A percentile compares a stretch with the other conserved stretches of the same genome.
Evolutionary conservation across 78 protist genomes (phyloP).

Genomic region (Mastigamoeba balamuthi): DNA sequence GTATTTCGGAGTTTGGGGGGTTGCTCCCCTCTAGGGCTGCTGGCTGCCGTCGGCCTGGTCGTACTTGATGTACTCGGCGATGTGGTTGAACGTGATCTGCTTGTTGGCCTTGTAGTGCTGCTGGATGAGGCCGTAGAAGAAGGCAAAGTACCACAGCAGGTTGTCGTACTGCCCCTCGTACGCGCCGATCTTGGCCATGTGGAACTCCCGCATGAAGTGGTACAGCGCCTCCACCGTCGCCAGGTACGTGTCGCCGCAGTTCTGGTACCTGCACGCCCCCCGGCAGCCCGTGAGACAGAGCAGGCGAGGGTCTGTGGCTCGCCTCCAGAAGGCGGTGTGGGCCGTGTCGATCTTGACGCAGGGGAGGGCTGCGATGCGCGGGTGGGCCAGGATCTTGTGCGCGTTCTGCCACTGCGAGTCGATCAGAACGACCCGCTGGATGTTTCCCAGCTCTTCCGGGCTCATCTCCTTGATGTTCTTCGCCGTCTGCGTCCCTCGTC

Average conservation of each 20-base stretch:
- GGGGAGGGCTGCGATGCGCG: background rate
- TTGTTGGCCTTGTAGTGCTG: slow-evolving; percentile 8
- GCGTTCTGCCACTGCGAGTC: slow-evolving; percentile 52
- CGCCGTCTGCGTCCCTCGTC: background rate
- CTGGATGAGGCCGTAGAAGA: slow-evolving; percentile 46
- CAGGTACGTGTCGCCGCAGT: slow-evolving; percentile 13
- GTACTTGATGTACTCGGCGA: no score
- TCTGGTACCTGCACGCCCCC: no score
- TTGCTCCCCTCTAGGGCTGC: no score
- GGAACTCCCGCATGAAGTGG: slow-evolving; percentile 39
- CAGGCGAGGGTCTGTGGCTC: no score
- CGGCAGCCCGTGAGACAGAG: no score
- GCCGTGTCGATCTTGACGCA: slow-evolving; percentile 31
- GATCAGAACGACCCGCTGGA: slow-evolving; percentile 26
- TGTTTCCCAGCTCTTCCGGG: slow-evolving; percentile 4
- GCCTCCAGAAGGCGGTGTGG: slow-evolving; percentile 48
- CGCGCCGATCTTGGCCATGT: background rate
- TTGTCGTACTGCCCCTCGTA: slow-evolving; percentile 48
- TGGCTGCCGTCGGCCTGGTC: no score
- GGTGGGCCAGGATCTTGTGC: slow-evolving; percentile 9
- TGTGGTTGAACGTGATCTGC: no score
- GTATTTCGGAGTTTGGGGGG: no score
- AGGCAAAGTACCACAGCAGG: slow-evolving; percentile 23
- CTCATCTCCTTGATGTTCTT: slow-evolving; percentile 17
- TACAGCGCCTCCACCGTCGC: slow-evolving; percentile 56